Evolutionary conservation across 192 early-diverging fungal genomes (phyloP), one percentile per base, ranked within the genome.

Genomic region (Podila epigama): DNA sequence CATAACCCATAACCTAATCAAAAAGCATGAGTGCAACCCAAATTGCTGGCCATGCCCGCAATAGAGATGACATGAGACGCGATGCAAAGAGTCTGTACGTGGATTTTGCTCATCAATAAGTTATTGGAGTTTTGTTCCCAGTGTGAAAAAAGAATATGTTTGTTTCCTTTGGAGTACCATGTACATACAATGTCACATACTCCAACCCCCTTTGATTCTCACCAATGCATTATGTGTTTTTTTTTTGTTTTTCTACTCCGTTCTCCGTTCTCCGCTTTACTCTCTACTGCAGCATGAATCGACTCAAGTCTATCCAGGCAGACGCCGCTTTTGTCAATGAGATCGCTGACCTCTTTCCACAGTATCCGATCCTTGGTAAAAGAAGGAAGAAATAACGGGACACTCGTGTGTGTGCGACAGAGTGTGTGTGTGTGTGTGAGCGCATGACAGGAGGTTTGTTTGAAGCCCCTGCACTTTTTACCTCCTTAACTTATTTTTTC

Each of bases 281-380:
- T 11, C 22, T 52, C 9, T 18, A 25, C 8, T 35, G 42, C 48
- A 89, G 91, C 28, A 86, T 87, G 75, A 94, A 97, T 66, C 85
- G 94, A 1, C 81, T 97, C 12, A 80, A 75, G 48, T 97, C 95
- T 5, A 93, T 97, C 32, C 78, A 83, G 4, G 87, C 89, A 41
- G 95, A 97, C 63, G 80, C 93, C 7, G 37, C 66, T 8, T 97
- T 95, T 85, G 91, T 97, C 4, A 61, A 51, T 9, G 60, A 84
- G 31, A 84, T 92, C 5, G 75, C 89, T 4, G 56, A 61, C 16
- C 58, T 84, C n/a, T 79, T 92, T 27, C 85, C 88, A 4, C 42
- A 70, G 8, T 85, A 91, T 22, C 90, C 93, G 0, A 64, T 94
- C 28, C 52, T 90, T 51, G 84, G 87, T 88, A 82, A 58, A 59